Percentiles rank a stretch among this genome's conserved stretches.
Evolutionary conservation across 2,329 filamentous ascomycete genomes (phyloP).

Genomic region (Calonectria hawksworthii): DNA sequence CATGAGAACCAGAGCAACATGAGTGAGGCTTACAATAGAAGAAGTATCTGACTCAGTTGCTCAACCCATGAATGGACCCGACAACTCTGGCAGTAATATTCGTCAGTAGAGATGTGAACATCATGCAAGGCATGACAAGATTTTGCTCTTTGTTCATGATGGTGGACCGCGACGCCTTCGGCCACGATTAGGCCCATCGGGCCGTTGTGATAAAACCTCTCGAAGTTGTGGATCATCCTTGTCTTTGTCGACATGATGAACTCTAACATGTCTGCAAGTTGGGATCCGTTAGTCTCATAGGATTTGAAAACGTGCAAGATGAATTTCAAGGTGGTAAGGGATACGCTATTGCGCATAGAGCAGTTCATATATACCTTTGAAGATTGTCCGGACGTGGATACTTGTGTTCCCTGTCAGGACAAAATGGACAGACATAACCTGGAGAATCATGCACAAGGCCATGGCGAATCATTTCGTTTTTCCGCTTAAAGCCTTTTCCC

Average conservation of each 20-base stretch:
- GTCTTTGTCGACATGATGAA: slow-evolving; percentile 90
- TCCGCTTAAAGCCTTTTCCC: slow-evolving; percentile 79
- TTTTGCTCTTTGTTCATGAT: slow-evolving; percentile 33
- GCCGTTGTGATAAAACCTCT: slow-evolving; percentile 87
- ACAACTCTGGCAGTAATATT: background rate
- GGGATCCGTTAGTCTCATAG: slow-evolving; percentile 23
- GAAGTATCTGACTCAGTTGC: background rate
- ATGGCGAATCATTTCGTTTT: slow-evolving; percentile 81
- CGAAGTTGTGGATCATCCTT: slow-evolving; percentile 87
- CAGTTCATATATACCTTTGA: slow-evolving; percentile 75
- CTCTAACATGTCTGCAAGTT: slow-evolving; percentile 82
- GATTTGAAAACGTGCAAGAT: background rate
- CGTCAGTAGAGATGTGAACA: background rate
- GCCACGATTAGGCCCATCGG: slow-evolving; percentile 86
- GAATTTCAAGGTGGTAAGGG: background rate
- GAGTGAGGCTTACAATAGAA: background rate
- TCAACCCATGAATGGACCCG: background rate
- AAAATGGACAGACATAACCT: slow-evolving; percentile 96
- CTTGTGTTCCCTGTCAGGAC: slow-evolving; percentile 91
- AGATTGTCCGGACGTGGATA: slow-evolving; percentile 97
- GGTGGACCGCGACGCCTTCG: slow-evolving; percentile 76
- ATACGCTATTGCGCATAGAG: slow-evolving; percentile 20
- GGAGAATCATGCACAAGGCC: slow-evolving; percentile 95
- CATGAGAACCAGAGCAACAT: background rate
- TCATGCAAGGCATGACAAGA: background rate